Evolutionary conservation across 2,329 filamentous ascomycete species (phyloP).

Genomic region (Epichloe hybrida): DNA sequence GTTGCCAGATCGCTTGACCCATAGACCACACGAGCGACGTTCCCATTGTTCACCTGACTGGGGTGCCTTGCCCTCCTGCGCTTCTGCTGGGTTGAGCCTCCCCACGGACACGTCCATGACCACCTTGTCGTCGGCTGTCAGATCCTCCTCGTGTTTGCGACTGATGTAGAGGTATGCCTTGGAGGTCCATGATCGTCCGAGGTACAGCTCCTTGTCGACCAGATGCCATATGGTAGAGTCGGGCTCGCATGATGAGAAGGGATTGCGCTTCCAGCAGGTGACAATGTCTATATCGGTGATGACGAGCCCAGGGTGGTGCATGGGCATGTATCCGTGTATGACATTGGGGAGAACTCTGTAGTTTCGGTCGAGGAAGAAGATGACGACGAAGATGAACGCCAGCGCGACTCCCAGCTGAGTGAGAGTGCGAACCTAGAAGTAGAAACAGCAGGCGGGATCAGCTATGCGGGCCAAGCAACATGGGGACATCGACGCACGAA

Average conservation of each 20-base stretch:
- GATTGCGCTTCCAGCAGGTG: slow-evolving; percentile 61
- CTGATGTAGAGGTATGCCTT: slow-evolving; percentile 72
- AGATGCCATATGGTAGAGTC: slow-evolving; percentile 63
- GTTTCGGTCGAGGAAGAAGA: slow-evolving; percentile 76
- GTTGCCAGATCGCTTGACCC: slow-evolving; percentile 64
- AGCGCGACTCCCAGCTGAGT: slow-evolving; percentile 59
- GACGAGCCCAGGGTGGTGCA: slow-evolving; percentile 71
- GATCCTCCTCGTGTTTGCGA: slow-evolving; percentile 75
- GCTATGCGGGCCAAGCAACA: not conserved
- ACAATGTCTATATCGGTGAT: slow-evolving; percentile 74
- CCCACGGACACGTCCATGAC: slow-evolving; percentile 68
- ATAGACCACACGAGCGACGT: slow-evolving; percentile 59
- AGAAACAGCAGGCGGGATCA: not conserved
- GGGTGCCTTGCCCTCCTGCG: slow-evolving; percentile 9
- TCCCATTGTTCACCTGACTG: slow-evolving; percentile 57
- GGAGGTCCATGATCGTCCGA: slow-evolving; percentile 58
- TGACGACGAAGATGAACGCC: slow-evolving; percentile 52
- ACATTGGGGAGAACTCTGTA: slow-evolving; percentile 75
- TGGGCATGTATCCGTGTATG: slow-evolving; percentile 76
- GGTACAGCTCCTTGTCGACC: slow-evolving; percentile 79
- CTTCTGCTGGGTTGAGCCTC: slow-evolving; percentile 47
- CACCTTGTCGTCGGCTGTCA: slow-evolving; percentile 60
- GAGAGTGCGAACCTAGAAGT: slow-evolving; percentile 49
- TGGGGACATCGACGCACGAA: not conserved
- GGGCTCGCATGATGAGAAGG: slow-evolving; percentile 63